A percentile compares a stretch with the other conserved stretches of the same genome.
Conservation (phyloP, 441 rosid genomes). For the Pelargonium citronellum region DNA sequence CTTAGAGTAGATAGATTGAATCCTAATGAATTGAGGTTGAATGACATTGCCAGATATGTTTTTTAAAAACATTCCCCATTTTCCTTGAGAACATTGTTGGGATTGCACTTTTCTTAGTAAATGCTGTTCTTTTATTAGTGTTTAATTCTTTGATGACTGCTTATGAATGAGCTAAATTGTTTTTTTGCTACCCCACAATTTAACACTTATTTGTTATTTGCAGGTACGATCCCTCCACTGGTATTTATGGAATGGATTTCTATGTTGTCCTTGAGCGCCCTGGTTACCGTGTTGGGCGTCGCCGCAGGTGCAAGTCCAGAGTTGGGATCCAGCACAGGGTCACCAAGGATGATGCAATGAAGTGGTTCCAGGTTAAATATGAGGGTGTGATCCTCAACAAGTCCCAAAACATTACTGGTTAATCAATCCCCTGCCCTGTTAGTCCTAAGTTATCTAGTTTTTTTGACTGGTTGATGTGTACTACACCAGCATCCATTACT, state of each 20-base stretch:
- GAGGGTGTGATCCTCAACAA: conserved; percentile 95
- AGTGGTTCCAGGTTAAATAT: conserved; percentile 93
- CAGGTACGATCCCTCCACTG: conserved; percentile 93
- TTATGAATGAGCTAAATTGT: too few relatives aligned
- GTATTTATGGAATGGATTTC: conserved; percentile 96
- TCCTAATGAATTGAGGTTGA: too few relatives aligned
- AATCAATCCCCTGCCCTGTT: conserved; percentile 3
- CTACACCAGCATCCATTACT: not conserved
- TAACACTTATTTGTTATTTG: not conserved
- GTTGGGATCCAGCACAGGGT: conserved; percentile 93
- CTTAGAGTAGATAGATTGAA: too few relatives aligned
- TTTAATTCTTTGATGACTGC: too few relatives aligned
- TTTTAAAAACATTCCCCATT: too few relatives aligned
- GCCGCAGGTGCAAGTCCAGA: conserved; percentile 77
- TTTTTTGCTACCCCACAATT: too few relatives aligned
- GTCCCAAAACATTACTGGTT: conserved; percentile 53
- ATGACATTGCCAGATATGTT: too few relatives aligned
- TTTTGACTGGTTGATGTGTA: conserved; percentile 7
- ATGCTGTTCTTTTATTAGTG: too few relatives aligned
- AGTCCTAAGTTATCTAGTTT: not conserved
- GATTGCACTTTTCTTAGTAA: too few relatives aligned
- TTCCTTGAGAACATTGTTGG: too few relatives aligned
- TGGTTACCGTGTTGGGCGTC: conserved; percentile 88
- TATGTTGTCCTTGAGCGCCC: conserved; percentile 83
- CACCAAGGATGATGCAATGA: conserved; percentile 95